Evolutionary conservation across 148 eudicot genomes (phyloP).

Genomic region (Gaultheria prostrata): DNA sequence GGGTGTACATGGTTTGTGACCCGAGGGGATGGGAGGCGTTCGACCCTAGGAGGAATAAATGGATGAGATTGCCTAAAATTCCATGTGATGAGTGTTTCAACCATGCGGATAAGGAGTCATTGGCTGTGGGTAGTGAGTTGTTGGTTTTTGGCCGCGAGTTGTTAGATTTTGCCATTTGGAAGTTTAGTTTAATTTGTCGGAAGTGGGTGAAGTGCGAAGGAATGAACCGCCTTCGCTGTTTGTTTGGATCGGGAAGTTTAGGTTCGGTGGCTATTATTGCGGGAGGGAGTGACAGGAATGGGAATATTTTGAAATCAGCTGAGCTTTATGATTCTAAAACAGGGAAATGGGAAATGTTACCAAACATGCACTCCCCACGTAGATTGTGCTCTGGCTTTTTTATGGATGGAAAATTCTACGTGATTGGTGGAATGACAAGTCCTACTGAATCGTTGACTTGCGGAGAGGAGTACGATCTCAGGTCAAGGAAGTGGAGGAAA

Average conservation of each 20-base stretch:
- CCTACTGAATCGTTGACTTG: conserved; percentile 34
- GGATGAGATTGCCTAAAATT: conserved; percentile 37
- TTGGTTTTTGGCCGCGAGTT: conserved; percentile 43
- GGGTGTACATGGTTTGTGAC: conserved; percentile 46
- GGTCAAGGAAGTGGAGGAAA: conserved; percentile 34
- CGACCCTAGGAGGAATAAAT: conserved; percentile 32
- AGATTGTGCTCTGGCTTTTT: conserved; percentile 40
- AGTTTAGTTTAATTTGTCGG: conserved; percentile 25
- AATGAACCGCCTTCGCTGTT: conserved; percentile 36
- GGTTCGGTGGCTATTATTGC: conserved; percentile 42
- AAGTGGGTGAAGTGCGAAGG: conserved; percentile 36
- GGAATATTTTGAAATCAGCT: conserved; percentile 36
- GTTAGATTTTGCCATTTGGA: conserved; percentile 37
- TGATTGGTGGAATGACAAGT: conserved; percentile 40
- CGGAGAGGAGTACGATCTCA: conserved; percentile 35
- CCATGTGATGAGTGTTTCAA: conserved; percentile 44
- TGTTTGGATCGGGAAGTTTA: conserved; percentile 36
- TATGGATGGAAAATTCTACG: conserved; percentile 37
- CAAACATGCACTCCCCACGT: conserved; percentile 40
- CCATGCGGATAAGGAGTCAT: conserved; percentile 43
- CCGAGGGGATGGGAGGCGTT: conserved; percentile 44
- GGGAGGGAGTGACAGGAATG: conserved; percentile 41
- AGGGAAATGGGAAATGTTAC: conserved; percentile 38
- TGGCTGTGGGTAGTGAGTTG: conserved; percentile 35
- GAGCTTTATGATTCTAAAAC: conserved; percentile 36